Base-by-base conservation (phyloP, 495 filamentous ascomycete species). In the Pyronema domesticum region DNA sequence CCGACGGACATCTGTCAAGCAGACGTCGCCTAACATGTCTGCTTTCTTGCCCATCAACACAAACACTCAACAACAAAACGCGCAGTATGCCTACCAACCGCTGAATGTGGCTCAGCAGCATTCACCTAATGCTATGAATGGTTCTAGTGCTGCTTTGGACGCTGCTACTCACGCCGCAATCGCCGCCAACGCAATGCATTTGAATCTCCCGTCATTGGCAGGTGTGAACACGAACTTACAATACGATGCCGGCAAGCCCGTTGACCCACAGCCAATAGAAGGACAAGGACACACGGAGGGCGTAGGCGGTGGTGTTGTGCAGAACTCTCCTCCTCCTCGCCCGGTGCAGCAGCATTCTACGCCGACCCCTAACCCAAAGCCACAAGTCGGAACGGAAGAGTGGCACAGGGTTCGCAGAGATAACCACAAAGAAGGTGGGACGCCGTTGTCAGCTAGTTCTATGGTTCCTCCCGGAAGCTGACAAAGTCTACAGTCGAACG, bases 341-440 rank as follows among this genome's bases (percentile, higher is more conserved):
- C 46, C 51, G 44, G 15, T 50, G 51, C 43, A 55, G 46, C 23
- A 61, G 63, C 33, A 60, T 50, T 23, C 61, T 58, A 23, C 56
- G 55, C 18, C 63, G 55, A 56, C 65, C 37, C 55, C 63, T 35
- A 61, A 61, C 37, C 60, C 72, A 54, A 96, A 96, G 69, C 91
- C 89, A 17, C 79, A 84, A 6, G 91, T 98, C 23, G 91, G 91
- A 6, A 89, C 88, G 1, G 89, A 94, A 33, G 91, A 98, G 65
- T 98, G 91, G 91, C 91, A 98, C 69, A 91, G 89, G 68, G 80
- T 95, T 57, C 80, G 91, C 60, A 89, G 89, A 67, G 93, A 98
- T 65, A 98, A 96, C 62, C 91, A 98, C 72, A 98, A 98, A 77
- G 91, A 98, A 75, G 91, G 91, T 94, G 71, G 58, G 77, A 70